A percentile compares a stretch with the other conserved stretches of the same genome.
Evolutionary conservation across 2,329 filamentous ascomycete genomes (phyloP).

Genomic region (Magnaporthiopsis incrustans): DNA sequence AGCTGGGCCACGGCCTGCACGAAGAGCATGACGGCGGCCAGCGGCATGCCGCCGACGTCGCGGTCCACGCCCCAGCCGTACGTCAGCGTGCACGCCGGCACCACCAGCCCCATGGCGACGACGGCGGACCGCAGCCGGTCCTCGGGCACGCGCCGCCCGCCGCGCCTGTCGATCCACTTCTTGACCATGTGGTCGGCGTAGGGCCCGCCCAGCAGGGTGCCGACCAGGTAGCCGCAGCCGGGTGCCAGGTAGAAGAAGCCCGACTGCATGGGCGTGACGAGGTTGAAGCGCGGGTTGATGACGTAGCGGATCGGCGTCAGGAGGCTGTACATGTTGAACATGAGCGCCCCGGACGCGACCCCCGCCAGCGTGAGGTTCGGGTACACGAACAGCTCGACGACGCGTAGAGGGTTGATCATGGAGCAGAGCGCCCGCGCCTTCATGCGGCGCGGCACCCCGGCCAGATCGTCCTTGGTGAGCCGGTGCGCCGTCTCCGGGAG

Average conservation of each 20-base stretch:
- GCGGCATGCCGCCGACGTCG: constrained; percentile 30
- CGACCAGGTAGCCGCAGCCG: constrained; percentile 56
- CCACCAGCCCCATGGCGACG: constrained; percentile 50
- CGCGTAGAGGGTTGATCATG: constrained; percentile 53
- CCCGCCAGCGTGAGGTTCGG: constrained; percentile 55
- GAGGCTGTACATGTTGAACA: constrained; percentile 66
- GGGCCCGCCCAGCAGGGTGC: constrained; percentile 60
- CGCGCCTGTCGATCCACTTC: constrained; percentile 46
- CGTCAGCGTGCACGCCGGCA: constrained; percentile 58
- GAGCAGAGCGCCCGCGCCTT: constrained; percentile 44
- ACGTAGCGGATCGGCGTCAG: constrained; percentile 63
- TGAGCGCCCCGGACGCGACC: constrained; percentile 49
- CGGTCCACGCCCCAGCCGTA: constrained; percentile 52
- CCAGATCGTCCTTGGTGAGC: constrained; percentile 45
- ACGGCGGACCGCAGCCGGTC: constrained; percentile 58
- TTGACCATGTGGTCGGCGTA: constrained; percentile 60
- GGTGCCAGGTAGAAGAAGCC: constrained; percentile 66
- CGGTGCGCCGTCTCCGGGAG: constrained; percentile 62
- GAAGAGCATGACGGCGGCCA: constrained; percentile 61
- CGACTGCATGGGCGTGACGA: constrained; percentile 54
- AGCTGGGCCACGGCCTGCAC: constrained; percentile 60
- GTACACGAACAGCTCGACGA: constrained; percentile 50
- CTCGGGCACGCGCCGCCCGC: constrained; percentile 55
- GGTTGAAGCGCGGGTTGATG: constrained; percentile 60
- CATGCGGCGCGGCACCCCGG: constrained; percentile 32